phyloP scores from a whole-genome alignment of 495 filamentous ascomycete species.

The Aspergillus affinis region DNA sequence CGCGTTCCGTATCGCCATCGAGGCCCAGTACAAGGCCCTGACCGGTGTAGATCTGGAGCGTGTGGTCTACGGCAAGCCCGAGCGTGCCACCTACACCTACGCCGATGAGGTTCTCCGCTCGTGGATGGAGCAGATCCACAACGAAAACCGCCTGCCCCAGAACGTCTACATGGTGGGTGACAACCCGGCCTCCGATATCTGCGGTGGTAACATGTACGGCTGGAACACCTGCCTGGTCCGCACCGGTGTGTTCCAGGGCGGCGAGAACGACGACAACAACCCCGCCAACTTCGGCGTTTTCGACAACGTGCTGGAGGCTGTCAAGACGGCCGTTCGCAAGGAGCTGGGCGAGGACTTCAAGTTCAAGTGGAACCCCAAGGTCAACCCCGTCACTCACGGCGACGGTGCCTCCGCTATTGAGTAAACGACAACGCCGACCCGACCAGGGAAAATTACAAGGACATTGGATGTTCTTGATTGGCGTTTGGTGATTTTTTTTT shows the following conservation, averaged over 20 bases:
- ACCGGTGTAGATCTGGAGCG: constrained; percentile 76
- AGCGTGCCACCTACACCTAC: constrained; percentile 77
- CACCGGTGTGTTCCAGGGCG: constrained; percentile 60
- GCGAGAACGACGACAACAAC: constrained; percentile 57
- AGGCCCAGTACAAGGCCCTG: constrained; percentile 75
- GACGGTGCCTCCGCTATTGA: constrained; percentile 54
- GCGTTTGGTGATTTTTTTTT: constrained; percentile 16
- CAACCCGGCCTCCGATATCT: constrained; percentile 76
- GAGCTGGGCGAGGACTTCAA: constrained; percentile 58
- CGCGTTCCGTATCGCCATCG: constrained; percentile 72
- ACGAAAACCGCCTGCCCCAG: constrained; percentile 64
- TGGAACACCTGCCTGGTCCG: constrained; percentile 75
- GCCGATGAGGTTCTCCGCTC: constrained; percentile 71
- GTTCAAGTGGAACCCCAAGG: constrained; percentile 56
- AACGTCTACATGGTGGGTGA: constrained; percentile 85
- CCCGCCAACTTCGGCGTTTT: constrained; percentile 60
- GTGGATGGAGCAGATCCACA: constrained; percentile 77
- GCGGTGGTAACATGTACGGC: constrained; percentile 78
- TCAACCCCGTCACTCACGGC: constrained; percentile 65
- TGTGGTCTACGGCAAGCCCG: constrained; percentile 82
- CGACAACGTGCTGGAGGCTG: constrained; percentile 54
- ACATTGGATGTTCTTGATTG: constrained; percentile 3
- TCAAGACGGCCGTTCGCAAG: constrained; percentile 53
- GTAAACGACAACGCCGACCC: constrained; percentile 29
- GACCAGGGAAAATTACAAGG: not conserved